A percentile compares a stretch with the other conserved stretches of the same genome.
Evolutionary conservation across 768 basidiomycete genomes (phyloP).

Genomic region (Saitozyma podzolica): DNA sequence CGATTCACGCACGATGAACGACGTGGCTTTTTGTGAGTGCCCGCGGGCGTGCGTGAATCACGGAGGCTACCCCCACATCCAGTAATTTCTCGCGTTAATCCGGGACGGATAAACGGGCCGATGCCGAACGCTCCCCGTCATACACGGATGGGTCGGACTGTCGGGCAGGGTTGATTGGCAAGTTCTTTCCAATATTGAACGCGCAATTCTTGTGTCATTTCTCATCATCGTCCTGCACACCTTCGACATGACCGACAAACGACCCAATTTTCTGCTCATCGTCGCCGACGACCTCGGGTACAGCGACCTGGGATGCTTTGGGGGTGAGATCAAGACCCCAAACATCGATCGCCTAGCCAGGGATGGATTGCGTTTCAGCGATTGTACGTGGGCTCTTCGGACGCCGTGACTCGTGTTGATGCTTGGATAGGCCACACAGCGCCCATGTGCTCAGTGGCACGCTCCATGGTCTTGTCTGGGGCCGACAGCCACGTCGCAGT

Average conservation of each 20-base stretch:
- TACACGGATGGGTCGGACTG: too few species aligned
- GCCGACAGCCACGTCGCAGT: slow-evolving; percentile 3
- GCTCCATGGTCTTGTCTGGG: slow-evolving; percentile 6
- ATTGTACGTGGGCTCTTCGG: slow-evolving; percentile 4
- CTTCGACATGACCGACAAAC: background rate
- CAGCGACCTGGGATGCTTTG: slow-evolving; percentile 27
- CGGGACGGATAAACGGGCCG: too few species aligned
- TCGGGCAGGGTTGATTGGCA: too few species aligned
- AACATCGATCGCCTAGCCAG: slow-evolving; percentile 20
- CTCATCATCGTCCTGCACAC: too few species aligned
- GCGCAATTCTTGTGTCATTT: too few species aligned
- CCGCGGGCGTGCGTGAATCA: too few species aligned
- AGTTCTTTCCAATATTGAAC: too few species aligned
- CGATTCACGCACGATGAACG: too few species aligned
- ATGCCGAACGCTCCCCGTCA: too few species aligned
- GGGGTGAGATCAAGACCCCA: slow-evolving; percentile 29
- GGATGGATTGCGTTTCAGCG: slow-evolving; percentile 16
- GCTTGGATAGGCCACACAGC: slow-evolving; percentile 1
- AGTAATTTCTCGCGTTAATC: too few species aligned
- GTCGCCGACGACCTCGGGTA: slow-evolving; percentile 34
- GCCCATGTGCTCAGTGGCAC: background rate
- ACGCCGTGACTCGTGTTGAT: background rate
- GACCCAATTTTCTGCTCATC: slow-evolving; percentile 34
- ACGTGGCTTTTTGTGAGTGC: too few species aligned
- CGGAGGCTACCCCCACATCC: too few species aligned